A percentile compares a stretch with the other conserved stretches of the same genome.
These are phyloP conservation scores for Multifurca ochricompacta DNA, from an alignment of 768 basidiomycete species.

Conservation along the genomic window DNA sequence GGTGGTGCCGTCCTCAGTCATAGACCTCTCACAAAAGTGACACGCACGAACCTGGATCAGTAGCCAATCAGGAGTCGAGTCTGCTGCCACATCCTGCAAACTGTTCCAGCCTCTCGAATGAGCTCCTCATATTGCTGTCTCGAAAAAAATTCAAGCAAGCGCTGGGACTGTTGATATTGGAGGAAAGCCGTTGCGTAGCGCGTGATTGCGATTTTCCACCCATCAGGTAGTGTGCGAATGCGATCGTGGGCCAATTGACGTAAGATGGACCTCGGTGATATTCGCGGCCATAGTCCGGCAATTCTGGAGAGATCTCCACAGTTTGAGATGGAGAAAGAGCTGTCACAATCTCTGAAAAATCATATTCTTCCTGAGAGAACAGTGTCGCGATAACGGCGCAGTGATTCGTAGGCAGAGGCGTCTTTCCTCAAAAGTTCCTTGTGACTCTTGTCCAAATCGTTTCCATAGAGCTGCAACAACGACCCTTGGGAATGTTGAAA, in stretches of 20 bases:
- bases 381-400: neutral
- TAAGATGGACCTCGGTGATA: constrained; percentile 2
- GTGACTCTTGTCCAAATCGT: neutral
- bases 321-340: neutral
- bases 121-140: neutral
- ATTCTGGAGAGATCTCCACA: neutral
- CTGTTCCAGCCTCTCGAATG: neutral
- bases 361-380: neutral
- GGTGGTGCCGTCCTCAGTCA: neutral
- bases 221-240: neutral
- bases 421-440: neutral
- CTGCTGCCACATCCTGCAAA: neutral
- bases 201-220: neutral
- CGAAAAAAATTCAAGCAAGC: neutral
- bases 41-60: constrained; percentile 4
- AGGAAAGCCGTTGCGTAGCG: constrained; percentile 6
- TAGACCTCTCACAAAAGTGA: neutral
- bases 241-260: constrained; percentile 22
- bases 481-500: neutral
- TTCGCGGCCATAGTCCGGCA: constrained; percentile 7
- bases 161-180: constrained; percentile 3
- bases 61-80: constrained; percentile 7
- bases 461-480: neutral
- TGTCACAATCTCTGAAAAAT: neutral
- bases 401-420: neutral